Percentiles rank a stretch among this genome's conserved stretches.
Conservation (phyloP, 2,329 filamentous ascomycete species). For the Fusarium anguioides region DNA sequence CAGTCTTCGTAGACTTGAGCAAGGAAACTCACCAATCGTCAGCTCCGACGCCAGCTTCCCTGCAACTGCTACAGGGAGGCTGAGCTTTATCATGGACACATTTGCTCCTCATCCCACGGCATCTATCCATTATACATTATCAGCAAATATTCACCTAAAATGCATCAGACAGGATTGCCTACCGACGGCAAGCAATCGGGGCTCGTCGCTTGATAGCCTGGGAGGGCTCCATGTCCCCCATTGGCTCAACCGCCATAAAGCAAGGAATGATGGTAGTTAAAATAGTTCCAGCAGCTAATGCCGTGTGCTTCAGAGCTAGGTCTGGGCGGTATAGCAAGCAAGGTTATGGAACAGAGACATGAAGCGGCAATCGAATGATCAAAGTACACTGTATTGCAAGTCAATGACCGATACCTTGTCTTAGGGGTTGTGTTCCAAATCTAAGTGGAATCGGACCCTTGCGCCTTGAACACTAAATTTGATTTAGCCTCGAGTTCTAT, state of each 20-base stretch:
- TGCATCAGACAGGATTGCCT: constrained; percentile 33
- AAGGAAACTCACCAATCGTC: constrained; percentile 60
- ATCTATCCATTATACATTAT: constrained; percentile 54
- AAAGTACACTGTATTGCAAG: constrained; percentile 5
- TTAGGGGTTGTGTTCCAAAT: neutral
- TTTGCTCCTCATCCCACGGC: constrained; percentile 67
- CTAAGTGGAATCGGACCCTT: constrained; percentile 19
- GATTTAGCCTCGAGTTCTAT: constrained; percentile 13
- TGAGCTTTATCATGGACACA: constrained; percentile 62
- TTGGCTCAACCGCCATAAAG: constrained; percentile 8
- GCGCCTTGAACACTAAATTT: constrained; percentile 16
- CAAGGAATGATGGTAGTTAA: neutral
- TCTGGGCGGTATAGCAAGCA: neutral
- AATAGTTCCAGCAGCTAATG: neutral
- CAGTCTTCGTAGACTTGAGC: neutral
- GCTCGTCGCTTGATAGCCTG: constrained; percentile 60
- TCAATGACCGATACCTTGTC: neutral
- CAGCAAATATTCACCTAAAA: neutral
- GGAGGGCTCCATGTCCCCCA: constrained; percentile 21
- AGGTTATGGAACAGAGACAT: neutral
- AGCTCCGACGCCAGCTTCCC: constrained; percentile 59
- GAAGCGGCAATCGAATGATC: neutral
- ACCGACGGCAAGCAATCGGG: constrained; percentile 66
- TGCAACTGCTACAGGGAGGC: constrained; percentile 64
- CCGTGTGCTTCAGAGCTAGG: neutral